Conservation (phyloP, 345 rosid species). For the Populus davidiana region DNA sequence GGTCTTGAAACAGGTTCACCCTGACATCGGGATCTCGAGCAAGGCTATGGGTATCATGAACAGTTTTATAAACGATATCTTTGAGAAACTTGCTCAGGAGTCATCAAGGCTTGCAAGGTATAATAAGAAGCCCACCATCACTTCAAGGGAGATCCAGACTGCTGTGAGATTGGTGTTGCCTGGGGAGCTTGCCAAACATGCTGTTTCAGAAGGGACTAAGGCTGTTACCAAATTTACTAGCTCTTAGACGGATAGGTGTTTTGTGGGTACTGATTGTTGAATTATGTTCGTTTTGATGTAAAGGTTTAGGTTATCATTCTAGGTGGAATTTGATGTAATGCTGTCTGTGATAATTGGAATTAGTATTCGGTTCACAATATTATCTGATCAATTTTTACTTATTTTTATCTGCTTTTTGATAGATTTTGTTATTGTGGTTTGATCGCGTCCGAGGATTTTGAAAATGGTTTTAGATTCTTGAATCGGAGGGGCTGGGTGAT, state of each 20-base stretch:
- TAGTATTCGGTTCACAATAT: too few species aligned
- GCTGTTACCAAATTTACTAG: slow-evolving; percentile 33
- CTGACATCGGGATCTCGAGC: slow-evolving; percentile 26
- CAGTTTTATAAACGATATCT: slow-evolving; percentile 26
- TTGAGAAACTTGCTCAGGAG: slow-evolving; percentile 29
- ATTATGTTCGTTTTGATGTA: background rate
- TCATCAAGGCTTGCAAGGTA: slow-evolving; percentile 23
- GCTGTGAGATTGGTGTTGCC: slow-evolving; percentile 25
- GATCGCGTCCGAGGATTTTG: too few species aligned
- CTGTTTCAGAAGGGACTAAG: slow-evolving; percentile 30
- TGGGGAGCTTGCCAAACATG: slow-evolving; percentile 31
- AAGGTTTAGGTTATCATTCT: background rate
- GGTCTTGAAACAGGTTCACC: slow-evolving; percentile 30
- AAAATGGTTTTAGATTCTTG: too few species aligned
- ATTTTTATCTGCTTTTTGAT: too few species aligned
- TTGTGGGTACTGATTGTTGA: background rate
- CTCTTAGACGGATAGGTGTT: slow-evolving; percentile 5
- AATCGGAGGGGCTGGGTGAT: too few species aligned
- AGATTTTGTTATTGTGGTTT: too few species aligned
- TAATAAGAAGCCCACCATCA: slow-evolving; percentile 29
- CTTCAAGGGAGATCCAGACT: slow-evolving; percentile 30
- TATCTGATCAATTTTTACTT: too few species aligned
- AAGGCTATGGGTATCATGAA: slow-evolving; percentile 33
- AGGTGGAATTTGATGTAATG: background rate
- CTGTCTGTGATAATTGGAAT: too few species aligned